phyloP scores from a whole-genome alignment of 306 rosid species.

The Cicer cuneatum region DNA sequence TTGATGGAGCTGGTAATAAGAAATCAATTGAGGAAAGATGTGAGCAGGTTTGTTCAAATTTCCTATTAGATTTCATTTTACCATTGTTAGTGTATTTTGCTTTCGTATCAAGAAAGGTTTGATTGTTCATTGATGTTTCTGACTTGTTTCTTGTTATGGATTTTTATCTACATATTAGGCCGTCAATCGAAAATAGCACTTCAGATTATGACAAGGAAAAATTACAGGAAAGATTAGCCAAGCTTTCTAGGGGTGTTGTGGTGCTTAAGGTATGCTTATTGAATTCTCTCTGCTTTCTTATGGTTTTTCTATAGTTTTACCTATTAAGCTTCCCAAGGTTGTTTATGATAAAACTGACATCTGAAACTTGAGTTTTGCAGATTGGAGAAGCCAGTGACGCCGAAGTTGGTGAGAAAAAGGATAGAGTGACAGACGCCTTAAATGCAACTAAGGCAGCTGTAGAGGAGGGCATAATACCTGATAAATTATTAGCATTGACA shows the following conservation, averaged over 20 bases:
- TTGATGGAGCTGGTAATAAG: slow-evolving; percentile 98
- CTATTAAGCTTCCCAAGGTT: background rate
- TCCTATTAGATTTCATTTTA: slow-evolving; percentile 28
- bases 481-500: slow-evolving; percentile 35
- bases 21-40: slow-evolving; percentile 88
- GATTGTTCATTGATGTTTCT: slow-evolving; percentile 5
- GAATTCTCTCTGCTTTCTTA: background rate
- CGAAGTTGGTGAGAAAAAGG: slow-evolving; percentile 95
- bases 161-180: slow-evolving; percentile 66
- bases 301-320: background rate
- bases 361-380: slow-evolving; percentile 43
- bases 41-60: slow-evolving; percentile 71
- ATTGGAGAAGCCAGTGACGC: slow-evolving; percentile 99
- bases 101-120: background rate
- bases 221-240: slow-evolving; percentile 92
- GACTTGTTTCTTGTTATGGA: slow-evolving; percentile 3
- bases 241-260: slow-evolving; percentile 97
- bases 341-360: background rate
- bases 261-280: slow-evolving; percentile 73
- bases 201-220: slow-evolving; percentile 98
- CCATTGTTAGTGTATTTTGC: slow-evolving; percentile 14
- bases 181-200: slow-evolving; percentile 74
- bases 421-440: slow-evolving; percentile 91
- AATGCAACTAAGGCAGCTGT: slow-evolving; percentile 98
- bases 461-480: slow-evolving; percentile 93